Evolutionary conservation across 2,329 filamentous ascomycete genomes (phyloP).

Genomic region (Fusarium hostae): DNA sequence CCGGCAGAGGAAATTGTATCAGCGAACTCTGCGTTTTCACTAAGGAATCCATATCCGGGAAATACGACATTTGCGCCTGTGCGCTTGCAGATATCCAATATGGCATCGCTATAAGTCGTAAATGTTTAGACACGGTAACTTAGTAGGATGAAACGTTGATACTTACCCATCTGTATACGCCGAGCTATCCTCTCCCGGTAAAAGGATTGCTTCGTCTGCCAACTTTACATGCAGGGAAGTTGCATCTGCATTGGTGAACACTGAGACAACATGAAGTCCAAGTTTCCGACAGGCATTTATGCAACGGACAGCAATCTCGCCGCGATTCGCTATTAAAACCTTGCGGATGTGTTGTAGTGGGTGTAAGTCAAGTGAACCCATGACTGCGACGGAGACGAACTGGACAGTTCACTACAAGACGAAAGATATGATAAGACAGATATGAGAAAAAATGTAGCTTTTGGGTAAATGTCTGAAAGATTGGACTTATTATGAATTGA

Average conservation of each 20-base stretch:
- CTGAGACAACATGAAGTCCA: background rate
- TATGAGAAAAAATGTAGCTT: fast-evolving
- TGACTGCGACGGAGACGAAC: background rate
- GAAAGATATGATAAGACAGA: background rate
- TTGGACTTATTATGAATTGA: background rate
- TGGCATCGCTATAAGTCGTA: background rate
- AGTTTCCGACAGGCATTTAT: background rate
- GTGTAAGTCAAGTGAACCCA: slow-evolving; percentile 2
- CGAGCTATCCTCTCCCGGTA: background rate
- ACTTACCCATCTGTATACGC: slow-evolving; percentile 1
- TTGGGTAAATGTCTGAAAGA: background rate
- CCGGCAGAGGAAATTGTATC: background rate
- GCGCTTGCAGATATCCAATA: background rate
- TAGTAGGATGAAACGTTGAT: too few relatives aligned
- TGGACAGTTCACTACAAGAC: background rate
- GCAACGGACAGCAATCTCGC: background rate
- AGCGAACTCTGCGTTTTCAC: background rate
- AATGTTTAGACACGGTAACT: fast-evolving
- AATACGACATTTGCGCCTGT: background rate
- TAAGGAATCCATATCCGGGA: slow-evolving; percentile 1
- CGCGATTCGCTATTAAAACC: background rate
- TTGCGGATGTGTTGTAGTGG: background rate
- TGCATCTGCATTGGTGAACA: background rate
- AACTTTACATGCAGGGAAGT: background rate
- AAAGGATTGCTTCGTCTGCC: background rate